Evolutionary conservation across 108 stramenopile genomes (phyloP).

Genomic region (Cyclotella baltica): DNA sequence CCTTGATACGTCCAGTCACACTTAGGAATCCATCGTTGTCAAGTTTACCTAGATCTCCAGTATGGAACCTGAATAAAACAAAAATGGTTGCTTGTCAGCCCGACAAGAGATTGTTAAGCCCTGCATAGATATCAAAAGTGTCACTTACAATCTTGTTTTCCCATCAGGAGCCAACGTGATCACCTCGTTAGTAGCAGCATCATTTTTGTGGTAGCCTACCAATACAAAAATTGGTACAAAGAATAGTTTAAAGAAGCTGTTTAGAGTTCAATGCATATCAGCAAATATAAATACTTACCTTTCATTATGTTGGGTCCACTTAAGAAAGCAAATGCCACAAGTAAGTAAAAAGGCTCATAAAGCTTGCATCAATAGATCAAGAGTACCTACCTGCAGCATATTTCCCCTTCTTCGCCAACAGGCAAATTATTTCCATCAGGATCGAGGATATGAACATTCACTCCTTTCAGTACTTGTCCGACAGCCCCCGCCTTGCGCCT

Average conservation of each 20-base stretch:
- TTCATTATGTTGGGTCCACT: conserved; percentile 91
- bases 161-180: conserved; percentile 82
- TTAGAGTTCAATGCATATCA: neutral
- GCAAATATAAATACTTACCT: conserved; percentile 5
- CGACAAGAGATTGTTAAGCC: too few relatives aligned
- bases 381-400: conserved; percentile 62
- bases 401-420: conserved; percentile 86
- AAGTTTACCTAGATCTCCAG: conserved; percentile 84
- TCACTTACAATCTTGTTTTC: conserved; percentile 71
- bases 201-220: conserved; percentile 88
- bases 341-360: neutral
- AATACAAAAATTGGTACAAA: neutral
- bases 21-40: conserved; percentile 67
- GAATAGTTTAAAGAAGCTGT: neutral
- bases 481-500: conserved; percentile 75
- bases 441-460: conserved; percentile 74
- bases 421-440: conserved; percentile 69
- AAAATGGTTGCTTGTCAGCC: neutral
- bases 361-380: neutral
- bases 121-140: neutral
- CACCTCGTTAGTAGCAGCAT: conserved; percentile 88
- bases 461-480: conserved; percentile 80
- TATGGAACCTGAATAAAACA: conserved; percentile 73
- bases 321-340: conserved; percentile 3
- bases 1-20: conserved; percentile 87